A percentile compares a stretch with the other conserved stretches of the same genome.
These are phyloP conservation scores for Abrus precatorius DNA, from an alignment of 306 rosid species.

Conservation along the genomic window DNA sequence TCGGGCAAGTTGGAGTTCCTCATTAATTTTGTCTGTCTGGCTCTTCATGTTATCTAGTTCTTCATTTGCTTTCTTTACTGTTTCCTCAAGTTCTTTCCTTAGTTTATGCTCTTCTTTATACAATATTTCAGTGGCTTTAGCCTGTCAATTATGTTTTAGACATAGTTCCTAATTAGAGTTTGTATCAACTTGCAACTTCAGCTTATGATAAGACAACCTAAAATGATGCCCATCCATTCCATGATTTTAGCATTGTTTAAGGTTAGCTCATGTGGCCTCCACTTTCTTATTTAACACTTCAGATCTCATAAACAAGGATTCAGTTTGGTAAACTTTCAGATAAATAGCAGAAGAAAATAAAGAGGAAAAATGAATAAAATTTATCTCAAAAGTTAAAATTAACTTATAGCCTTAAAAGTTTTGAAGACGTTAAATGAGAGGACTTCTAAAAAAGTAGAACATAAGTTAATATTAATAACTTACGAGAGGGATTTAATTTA, in stretches of 20 bases:
- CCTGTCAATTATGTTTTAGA: constrained; percentile 57
- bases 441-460: too few species aligned
- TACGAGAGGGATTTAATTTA: too few species aligned
- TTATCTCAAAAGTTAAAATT: too few species aligned
- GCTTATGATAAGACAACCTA: not conserved
- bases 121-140: constrained; percentile 58
- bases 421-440: too few species aligned
- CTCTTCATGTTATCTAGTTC: constrained; percentile 61
- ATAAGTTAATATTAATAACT: too few species aligned
- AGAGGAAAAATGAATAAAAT: too few species aligned
- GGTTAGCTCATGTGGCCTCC: not conserved
- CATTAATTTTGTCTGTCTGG: constrained; percentile 55
- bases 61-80: constrained; percentile 56
- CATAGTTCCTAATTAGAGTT: not conserved
- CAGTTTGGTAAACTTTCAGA: too few species aligned
- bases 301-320: not conserved
- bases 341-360: too few species aligned
- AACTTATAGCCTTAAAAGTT: too few species aligned
- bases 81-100: constrained; percentile 76
- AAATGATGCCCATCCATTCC: not conserved
- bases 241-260: constrained; percentile 16
- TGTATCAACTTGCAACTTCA: constrained; percentile 26
- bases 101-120: constrained; percentile 65
- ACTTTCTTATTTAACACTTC: not conserved
- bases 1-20: constrained; percentile 63